A percentile compares a stretch with the other conserved stretches of the same genome.
These are phyloP conservation scores for Saprolegnia parasitica DNA, from an alignment of 352 stramenopile species.

Conservation along the genomic window DNA sequence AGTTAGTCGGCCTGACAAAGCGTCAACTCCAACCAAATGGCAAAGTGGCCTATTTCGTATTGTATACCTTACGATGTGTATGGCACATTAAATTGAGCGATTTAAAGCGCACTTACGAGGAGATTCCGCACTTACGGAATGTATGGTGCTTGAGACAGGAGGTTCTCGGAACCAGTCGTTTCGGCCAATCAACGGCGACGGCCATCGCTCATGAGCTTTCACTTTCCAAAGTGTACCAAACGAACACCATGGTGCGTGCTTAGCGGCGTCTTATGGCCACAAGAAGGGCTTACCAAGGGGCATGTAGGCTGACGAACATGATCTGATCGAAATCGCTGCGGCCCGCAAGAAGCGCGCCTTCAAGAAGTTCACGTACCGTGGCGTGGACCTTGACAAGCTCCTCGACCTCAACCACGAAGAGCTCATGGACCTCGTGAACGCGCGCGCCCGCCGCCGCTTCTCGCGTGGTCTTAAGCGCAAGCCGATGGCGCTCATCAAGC, in stretches of 20 bases:
- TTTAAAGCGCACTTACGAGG: too few species aligned
- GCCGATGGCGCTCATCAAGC: constrained; percentile 99
- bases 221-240: constrained; percentile 29
- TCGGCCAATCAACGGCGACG: neutral
- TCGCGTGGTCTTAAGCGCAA: constrained; percentile 98
- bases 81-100: too few species aligned
- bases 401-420: constrained; percentile 99
- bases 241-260: constrained; percentile 20
- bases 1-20: too few species aligned
- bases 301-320: constrained; percentile 20
- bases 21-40: too few species aligned
- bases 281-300: neutral
- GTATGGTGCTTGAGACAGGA: neutral
- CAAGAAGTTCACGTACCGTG: constrained; percentile 99
- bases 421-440: constrained; percentile 97
- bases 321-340: constrained; percentile 69
- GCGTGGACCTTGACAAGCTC: constrained; percentile 99
- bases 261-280: neutral
- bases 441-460: constrained; percentile 96
- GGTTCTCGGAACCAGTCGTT: constrained; percentile 13
- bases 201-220: neutral
- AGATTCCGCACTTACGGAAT: neutral
- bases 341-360: constrained; percentile 99
- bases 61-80: too few species aligned
- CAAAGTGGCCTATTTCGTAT: too few species aligned